A percentile compares a stretch with the other conserved stretches of the same genome.
Conservation (phyloP, 2,329 filamentous ascomycete genomes). For the Fusarium oligoseptatum region DNA sequence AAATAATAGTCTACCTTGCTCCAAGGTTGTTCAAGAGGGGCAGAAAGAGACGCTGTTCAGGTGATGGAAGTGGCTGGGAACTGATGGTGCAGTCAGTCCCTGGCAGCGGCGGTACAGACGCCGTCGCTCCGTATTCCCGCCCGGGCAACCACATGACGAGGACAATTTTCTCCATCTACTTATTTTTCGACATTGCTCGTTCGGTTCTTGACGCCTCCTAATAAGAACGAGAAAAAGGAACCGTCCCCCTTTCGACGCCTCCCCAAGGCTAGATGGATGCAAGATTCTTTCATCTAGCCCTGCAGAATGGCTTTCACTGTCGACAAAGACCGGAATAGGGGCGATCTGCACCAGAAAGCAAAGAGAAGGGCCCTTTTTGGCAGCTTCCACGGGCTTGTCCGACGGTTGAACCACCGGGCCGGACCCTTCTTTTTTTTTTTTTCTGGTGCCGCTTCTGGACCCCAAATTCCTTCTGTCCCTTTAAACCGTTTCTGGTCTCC, state of each 20-base stretch:
- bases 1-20: neutral
- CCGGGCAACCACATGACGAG: neutral
- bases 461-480: neutral
- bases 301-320: neutral
- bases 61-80: constrained; percentile 10
- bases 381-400: constrained; percentile 1
- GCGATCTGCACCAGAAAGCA: constrained; percentile 4
- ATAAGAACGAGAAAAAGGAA: constrained; percentile 1
- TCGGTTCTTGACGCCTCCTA: neutral
- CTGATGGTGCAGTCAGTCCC: constrained; percentile 6
- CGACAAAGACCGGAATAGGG: constrained; percentile 11
- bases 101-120: constrained; percentile 7
- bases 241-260: constrained; percentile 3
- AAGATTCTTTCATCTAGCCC: neutral
- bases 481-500: neutral
- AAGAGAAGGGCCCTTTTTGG: constrained; percentile 10
- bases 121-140: neutral
- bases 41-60: constrained; percentile 5
- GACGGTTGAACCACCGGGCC: constrained; percentile 32
- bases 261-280: neutral
- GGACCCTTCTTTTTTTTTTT: constrained; percentile 13
- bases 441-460: constrained; percentile 22
- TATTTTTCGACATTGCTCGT: neutral
- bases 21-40: constrained; percentile 8
- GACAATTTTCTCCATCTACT: constrained; percentile 2